These are phyloP conservation scores for Sugiyamaella grinbergsii DNA, from an alignment of 1,139 yeast genomes.

Conservation along the genomic window DNA sequence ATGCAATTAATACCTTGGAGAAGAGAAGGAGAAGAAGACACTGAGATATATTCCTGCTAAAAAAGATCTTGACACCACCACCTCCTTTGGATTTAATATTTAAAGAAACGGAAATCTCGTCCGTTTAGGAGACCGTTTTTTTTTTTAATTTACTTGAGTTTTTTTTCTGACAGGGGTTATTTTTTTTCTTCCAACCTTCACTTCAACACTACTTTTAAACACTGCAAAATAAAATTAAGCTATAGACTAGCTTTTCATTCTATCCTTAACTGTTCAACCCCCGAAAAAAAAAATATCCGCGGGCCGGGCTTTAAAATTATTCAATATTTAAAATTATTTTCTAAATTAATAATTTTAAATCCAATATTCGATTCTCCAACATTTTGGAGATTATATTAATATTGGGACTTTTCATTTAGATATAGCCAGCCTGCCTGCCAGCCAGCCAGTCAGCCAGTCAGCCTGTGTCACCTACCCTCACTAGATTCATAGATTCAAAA, in stretches of 20 bases:
- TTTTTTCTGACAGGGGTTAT: neutral
- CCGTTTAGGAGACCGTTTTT: neutral
- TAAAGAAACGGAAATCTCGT: constrained; percentile 8
- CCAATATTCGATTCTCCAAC: too few relatives aligned
- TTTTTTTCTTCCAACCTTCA: neutral
- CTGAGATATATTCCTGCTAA: neutral
- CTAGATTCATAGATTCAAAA: too few relatives aligned
- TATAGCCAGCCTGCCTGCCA: too few relatives aligned
- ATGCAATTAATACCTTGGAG: constrained; percentile 2
- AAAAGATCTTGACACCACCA: constrained; percentile 4
- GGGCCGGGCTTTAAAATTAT: too few relatives aligned
- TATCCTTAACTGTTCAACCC: constrained; percentile 3
- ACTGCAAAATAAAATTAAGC: constrained; percentile 8
- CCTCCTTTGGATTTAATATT: constrained; percentile 11
- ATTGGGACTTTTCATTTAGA: neutral
- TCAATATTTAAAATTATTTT: too few relatives aligned
- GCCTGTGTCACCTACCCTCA: constrained; percentile 1
- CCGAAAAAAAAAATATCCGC: constrained; percentile 7
- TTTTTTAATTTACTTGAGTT: neutral
- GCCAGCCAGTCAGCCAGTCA: too few relatives aligned
- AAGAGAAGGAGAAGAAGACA: constrained; percentile 2
- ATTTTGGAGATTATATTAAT: neutral
- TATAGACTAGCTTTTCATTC: constrained; percentile 17
- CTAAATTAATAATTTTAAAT: too few relatives aligned
- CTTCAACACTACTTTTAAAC: neutral